Base-by-base conservation (phyloP, 495 filamentous ascomycete genomes). In the Annulohypoxylon maeteangense region DNA sequence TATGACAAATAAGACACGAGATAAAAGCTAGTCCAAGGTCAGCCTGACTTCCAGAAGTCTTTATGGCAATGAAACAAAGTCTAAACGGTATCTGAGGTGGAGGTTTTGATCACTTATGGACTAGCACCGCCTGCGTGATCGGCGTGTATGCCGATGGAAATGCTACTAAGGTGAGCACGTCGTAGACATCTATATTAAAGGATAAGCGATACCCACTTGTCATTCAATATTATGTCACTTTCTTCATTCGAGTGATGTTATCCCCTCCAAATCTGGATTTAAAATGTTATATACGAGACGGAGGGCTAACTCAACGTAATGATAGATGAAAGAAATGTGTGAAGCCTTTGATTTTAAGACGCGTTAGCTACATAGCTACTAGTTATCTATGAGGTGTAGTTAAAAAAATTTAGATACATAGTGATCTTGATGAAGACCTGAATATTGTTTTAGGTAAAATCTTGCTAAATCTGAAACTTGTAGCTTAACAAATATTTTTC, bases 121-220 rank as follows among this genome's bases (percentile, higher is more conserved):
- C 42, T 60, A 48, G 16, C 45, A 58, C 54, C 22, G 31, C 36
- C n/a, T 64, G 45, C 27, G 61, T 53, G 61, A 65, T 65, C 34
- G 44, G 44, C 56, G 32, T 40, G 7, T 38, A 48, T 27, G 34
- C 11, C 60, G 38, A 25, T 58, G 62, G 40, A 51, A 45, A 59
- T 61, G 29, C 20, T 61, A 65, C 56, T 16, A 31, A 27, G 29
- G 20, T 1, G 32, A 29, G 36, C 27, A 40, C 16, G 45, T 22
- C 25, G 45, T 53, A 59, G 36, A 18, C 36, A 5, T 61, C 38
- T 55, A 51, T 44, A 65, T 65, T 60, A 48, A 54, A 55, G 38
- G 44, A 38, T 60, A 67, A 67, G 65, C 57, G 44, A 60, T 55
- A 55, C 29, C 38, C 38, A 53, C 57, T 67, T 60, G n/a, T 20